A percentile compares a stretch with the other conserved stretches of the same genome.
Conservation (phyloP, 805 yeast species). For the Kluyveromyces wickerhamii region DNA sequence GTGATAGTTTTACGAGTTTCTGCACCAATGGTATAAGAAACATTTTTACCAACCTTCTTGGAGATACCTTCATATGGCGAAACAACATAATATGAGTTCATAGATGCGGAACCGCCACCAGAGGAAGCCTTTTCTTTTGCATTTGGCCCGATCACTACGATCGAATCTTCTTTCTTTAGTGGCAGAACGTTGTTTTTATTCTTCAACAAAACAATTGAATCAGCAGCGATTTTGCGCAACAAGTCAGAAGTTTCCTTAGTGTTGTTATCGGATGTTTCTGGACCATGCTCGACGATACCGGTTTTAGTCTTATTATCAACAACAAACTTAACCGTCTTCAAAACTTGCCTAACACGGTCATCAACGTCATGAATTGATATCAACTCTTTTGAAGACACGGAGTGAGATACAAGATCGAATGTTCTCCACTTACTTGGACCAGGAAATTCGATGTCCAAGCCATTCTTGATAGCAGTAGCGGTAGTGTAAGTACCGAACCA, state of each 20-base stretch:
- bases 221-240: constrained; percentile 40
- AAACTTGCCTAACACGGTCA: constrained; percentile 40
- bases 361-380: constrained; percentile 34
- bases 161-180: constrained; percentile 33
- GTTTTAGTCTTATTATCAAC: constrained; percentile 28
- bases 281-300: constrained; percentile 33
- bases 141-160: constrained; percentile 54
- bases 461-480: constrained; percentile 41
- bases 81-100: constrained; percentile 39
- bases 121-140: constrained; percentile 42
- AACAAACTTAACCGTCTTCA: constrained; percentile 40
- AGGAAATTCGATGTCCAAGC: constrained; percentile 62
- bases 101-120: constrained; percentile 59
- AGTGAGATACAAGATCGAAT: constrained; percentile 33
- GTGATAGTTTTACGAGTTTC: constrained; percentile 32
- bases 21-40: constrained; percentile 32
- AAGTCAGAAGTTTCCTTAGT: constrained; percentile 39
- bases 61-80: constrained; percentile 42
- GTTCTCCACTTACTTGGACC: constrained; percentile 46
- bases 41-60: constrained; percentile 18
- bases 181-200: constrained; percentile 44
- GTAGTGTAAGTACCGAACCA: constrained; percentile 54
- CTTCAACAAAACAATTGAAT: constrained; percentile 48
- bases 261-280: constrained; percentile 34
- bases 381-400: constrained; percentile 36